Conservation (phyloP, 768 basidiomycete genomes). For the Fomitopsis pulvina region DNA sequence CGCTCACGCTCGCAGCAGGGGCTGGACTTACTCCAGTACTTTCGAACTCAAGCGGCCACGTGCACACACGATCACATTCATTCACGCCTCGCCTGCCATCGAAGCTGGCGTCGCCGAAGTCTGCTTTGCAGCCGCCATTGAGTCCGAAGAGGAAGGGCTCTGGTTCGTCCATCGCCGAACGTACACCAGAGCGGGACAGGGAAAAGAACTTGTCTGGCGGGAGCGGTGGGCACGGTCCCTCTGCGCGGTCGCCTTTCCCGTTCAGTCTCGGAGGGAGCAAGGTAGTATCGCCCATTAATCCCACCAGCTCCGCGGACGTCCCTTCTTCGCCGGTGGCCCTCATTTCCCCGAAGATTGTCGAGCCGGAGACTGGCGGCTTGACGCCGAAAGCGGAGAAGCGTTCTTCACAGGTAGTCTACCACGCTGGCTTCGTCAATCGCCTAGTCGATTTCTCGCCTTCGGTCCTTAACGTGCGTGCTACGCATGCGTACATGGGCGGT, state of each 20-base stretch:
- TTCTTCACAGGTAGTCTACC: constrained; percentile 73
- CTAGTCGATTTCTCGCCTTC: constrained; percentile 44
- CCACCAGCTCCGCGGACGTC: constrained; percentile 7
- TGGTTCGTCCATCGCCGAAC: constrained; percentile 30
- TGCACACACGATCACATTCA: constrained; percentile 60
- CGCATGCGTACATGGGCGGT: constrained; percentile 21
- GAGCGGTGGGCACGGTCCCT: constrained; percentile 11
- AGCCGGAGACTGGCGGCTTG: constrained; percentile 30
- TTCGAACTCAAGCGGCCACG: constrained; percentile 29
- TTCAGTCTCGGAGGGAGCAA: constrained; percentile 23
- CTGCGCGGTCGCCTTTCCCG: constrained; percentile 23
- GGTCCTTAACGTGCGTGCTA: constrained; percentile 21
- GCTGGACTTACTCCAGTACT: constrained; percentile 19
- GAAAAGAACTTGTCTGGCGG: constrained; percentile 15
- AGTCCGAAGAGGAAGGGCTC: constrained; percentile 56
- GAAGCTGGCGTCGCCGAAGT: constrained; percentile 52
- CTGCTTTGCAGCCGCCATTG: constrained; percentile 31
- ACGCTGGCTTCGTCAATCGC: constrained; percentile 72
- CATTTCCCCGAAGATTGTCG: constrained; percentile 43
- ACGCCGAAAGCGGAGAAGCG: constrained; percentile 38
- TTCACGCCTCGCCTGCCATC: constrained; percentile 69
- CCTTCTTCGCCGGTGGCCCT: constrained; percentile 29
- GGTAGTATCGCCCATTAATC: constrained; percentile 10
- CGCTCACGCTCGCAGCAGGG: constrained; percentile 2
- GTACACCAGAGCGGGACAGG: constrained; percentile 25